These are phyloP conservation scores for Warburgia ugandensis DNA, from an alignment of 164 flowering plant genomes.

Conservation along the genomic window DNA sequence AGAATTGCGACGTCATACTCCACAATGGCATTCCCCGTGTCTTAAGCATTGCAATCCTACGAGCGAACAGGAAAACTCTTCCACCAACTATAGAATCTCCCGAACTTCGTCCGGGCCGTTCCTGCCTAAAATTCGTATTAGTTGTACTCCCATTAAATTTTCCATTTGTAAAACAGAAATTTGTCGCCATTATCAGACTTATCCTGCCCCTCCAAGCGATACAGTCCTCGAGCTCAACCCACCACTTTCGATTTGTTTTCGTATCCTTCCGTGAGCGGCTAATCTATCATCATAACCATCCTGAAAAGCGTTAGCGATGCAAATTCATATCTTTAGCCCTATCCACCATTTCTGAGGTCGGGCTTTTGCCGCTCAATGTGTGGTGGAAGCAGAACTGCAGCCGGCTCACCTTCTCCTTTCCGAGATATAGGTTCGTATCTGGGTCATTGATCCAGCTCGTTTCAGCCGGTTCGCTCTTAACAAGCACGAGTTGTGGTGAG, in stretches of 20 bases:
- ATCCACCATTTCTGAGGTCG: constrained; percentile 27
- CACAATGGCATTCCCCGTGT: constrained; percentile 35
- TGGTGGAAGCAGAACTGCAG: constrained; percentile 50
- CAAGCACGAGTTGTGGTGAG: too few relatives aligned
- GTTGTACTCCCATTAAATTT: constrained; percentile 39
- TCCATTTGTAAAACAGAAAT: constrained; percentile 27
- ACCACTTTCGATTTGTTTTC: constrained; percentile 32
- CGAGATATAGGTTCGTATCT: constrained; percentile 8
- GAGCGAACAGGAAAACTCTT: constrained; percentile 40
- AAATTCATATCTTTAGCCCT: constrained; percentile 13
- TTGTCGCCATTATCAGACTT: constrained; percentile 32
- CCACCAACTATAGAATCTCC: constrained; percentile 46
- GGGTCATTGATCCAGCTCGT: neutral
- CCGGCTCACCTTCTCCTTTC: constrained; percentile 19
- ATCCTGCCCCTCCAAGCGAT: constrained; percentile 21
- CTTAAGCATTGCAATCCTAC: constrained; percentile 29
- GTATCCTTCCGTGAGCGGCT: constrained; percentile 35
- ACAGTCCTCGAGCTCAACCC: constrained; percentile 53
- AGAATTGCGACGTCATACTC: constrained; percentile 31
- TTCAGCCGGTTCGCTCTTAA: too few relatives aligned
- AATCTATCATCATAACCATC: constrained; percentile 24
- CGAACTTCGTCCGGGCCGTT: constrained; percentile 21
- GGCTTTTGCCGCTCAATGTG: constrained; percentile 28
- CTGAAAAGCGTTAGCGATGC: constrained; percentile 35
- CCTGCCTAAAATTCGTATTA: constrained; percentile 28